A percentile compares a stretch with the other conserved stretches of the same genome.
phyloP scores from a whole-genome alignment of 257 asterid genomes.

The Primulina tabacum region DNA sequence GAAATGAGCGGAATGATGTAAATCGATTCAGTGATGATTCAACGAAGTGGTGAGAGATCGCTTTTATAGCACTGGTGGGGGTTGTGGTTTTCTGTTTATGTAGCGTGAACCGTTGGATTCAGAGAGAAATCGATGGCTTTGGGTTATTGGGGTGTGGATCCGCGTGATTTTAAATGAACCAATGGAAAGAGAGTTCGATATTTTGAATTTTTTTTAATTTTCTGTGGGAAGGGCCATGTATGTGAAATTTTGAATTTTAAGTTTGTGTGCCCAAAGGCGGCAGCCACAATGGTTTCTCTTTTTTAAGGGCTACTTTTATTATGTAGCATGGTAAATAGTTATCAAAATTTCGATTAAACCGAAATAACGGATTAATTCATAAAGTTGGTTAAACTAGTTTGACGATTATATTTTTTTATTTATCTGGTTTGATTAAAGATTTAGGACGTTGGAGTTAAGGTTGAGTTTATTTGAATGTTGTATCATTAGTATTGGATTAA shows the following conservation, averaged over 20 bases:
- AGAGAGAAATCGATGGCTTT: neutral
- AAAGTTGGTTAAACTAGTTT: too few species aligned
- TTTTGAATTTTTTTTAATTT: conserved; percentile 15
- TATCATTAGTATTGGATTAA: too few species aligned
- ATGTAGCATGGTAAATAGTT: too few species aligned
- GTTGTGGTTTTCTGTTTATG: neutral
- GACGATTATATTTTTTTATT: too few species aligned
- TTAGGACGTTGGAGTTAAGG: too few species aligned
- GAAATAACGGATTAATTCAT: too few species aligned
- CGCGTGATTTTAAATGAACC: conserved; percentile 26
- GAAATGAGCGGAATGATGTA: neutral
- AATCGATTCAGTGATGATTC: conserved; percentile 6
- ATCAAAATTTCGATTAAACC: too few species aligned
- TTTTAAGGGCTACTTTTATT: too few species aligned
- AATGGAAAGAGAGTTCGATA: conserved; percentile 18
- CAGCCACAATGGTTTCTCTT: too few species aligned
- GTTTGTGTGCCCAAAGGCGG: too few species aligned
- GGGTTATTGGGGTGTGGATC: neutral
- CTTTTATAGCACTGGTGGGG: conserved; percentile 28
- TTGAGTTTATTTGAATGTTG: too few species aligned
- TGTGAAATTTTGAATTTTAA: neutral
- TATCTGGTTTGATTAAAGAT: too few species aligned
- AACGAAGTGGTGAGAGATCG: conserved; percentile 16
- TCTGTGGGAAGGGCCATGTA: neutral
- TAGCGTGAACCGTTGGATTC: conserved; percentile 28